phyloP scores from a whole-genome alignment of 495 filamentous ascomycete genomes.

The Aspergillus egyptiacus region DNA sequence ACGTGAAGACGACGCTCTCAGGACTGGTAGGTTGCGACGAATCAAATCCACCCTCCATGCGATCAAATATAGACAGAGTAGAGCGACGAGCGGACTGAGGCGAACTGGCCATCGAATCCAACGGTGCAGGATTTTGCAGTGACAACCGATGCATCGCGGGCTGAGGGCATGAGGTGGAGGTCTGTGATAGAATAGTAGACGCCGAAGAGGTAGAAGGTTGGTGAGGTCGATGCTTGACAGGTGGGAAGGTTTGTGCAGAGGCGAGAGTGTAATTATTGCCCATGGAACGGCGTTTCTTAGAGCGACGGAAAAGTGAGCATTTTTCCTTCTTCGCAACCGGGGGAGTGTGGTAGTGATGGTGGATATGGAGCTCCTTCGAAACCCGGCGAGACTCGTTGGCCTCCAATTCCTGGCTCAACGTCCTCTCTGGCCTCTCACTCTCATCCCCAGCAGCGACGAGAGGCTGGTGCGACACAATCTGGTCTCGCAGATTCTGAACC shows the following conservation, averaged over 20 bases:
- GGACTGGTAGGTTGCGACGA: conserved; percentile 70
- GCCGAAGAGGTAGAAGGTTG: conserved; percentile 45
- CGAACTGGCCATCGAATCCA: conserved; percentile 75
- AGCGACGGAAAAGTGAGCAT: conserved; percentile 43
- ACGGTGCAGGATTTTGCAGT: conserved; percentile 51
- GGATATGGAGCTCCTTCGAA: conserved; percentile 77
- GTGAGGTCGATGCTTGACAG: conserved; percentile 34
- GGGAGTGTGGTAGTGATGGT: conserved; percentile 83
- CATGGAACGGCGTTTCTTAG: conserved; percentile 62
- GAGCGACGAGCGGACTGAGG: conserved; percentile 68
- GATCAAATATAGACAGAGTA: conserved; percentile 69
- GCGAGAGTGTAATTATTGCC: conserved; percentile 58
- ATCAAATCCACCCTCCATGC: conserved; percentile 47
- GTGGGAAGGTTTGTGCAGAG: conserved; percentile 35
- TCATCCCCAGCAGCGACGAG: conserved; percentile 33
- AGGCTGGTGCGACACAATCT: conserved; percentile 75
- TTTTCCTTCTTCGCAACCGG: conserved; percentile 48
- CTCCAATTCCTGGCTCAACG: conserved; percentile 65
- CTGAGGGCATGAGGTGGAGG: conserved; percentile 55
- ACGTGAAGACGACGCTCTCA: conserved; percentile 57
- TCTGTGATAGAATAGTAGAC: conserved; percentile 56
- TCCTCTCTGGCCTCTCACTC: conserved; percentile 32
- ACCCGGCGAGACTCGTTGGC: conserved; percentile 44
- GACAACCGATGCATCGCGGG: conserved; percentile 57
- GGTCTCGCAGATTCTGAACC: conserved; percentile 77